phyloP scores from a whole-genome alignment of 1,284 basidiomycete genomes.

The Ustilago loliicola region DNA sequence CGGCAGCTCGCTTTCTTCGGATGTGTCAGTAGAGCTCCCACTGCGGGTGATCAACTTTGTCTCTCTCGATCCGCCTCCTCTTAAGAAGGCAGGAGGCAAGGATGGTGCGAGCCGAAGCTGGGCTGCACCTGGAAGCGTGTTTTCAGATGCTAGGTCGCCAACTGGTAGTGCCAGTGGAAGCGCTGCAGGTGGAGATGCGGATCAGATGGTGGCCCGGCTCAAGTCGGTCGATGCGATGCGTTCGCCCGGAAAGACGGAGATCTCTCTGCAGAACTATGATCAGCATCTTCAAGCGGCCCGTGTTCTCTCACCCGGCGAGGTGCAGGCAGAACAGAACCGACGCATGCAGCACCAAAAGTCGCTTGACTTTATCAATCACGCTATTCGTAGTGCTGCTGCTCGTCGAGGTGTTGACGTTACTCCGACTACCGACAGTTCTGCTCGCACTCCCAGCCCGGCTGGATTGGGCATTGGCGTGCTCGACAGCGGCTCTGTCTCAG shows the following conservation, averaged over 20 bases:
- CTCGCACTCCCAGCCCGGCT: conserved; percentile 39
- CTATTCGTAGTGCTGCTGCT: conserved; percentile 69
- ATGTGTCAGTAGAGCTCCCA: conserved; percentile 79
- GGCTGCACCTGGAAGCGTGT: conserved; percentile 21
- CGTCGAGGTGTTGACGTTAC: conserved; percentile 49
- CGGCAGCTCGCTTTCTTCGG: conserved; percentile 78
- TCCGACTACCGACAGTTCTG: conserved; percentile 19
- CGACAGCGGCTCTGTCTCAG: conserved; percentile 21
- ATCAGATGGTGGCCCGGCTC: conserved; percentile 59
- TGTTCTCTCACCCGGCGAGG: conserved; percentile 29
- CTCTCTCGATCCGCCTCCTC: conserved; percentile 82
- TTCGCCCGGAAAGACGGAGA: conserved; percentile 55
- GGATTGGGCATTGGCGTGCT: conserved; percentile 63
- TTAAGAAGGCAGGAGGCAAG: conserved; percentile 38
- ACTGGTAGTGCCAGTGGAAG: conserved; percentile 14
- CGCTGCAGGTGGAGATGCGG: conserved; percentile 12
- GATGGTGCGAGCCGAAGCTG: conserved; percentile 24
- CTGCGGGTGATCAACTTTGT: conserved; percentile 82
- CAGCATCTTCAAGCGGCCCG: conserved; percentile 34
- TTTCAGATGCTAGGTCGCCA: conserved; percentile 14
- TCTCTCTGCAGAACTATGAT: conserved; percentile 44
- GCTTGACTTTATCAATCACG: conserved; percentile 70
- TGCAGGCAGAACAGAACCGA: conserved; percentile 25
- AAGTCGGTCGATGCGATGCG: conserved; percentile 62
- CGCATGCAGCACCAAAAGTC: conserved; percentile 68